Evolutionary conservation across 257 asterid genomes (phyloP), one percentile per base, ranked within the genome.

Genomic region (Schizonepeta tenuifolia): DNA sequence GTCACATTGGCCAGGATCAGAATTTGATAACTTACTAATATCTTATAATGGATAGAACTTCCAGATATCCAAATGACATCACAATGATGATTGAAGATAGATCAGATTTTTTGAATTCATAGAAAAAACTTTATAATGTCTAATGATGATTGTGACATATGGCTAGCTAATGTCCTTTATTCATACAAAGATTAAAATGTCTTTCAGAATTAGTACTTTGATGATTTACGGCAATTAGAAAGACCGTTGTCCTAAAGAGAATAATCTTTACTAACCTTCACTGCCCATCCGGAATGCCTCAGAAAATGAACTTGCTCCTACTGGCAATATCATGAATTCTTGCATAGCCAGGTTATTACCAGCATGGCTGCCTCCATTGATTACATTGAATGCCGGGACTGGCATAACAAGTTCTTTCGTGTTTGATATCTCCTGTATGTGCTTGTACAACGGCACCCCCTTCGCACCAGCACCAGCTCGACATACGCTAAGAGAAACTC

Each of bases 381-480:
- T 94, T 5, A 94, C 99, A 67, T 94, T 94, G 87, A 95, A 92
- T 18, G 99, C 98, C 2, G 98, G 99, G 51, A 95, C 99, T 2
- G 99, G 99, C 99, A 95, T 92, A 54, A 95, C 95, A 55, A 95
- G 98, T 75, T 95, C 98, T 74, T 83, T 84, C 17, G 95, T 95
- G 71, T 83, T 85, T 13, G 99, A 88, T 51, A 95, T 9, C 83
- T 91, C 98, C 77, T 94, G 97, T 71, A 94, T 91, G 82, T 94
- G 99, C 71, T 84, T 88, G 83, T 89, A 91, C 73, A 94, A 76
- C 0, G 98, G 93, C 35, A 88, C 83, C 67, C 95, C 89, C 75
- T 94, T 91, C 58, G 98, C 97, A 58, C 98, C 98, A 26, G 99
- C 97, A 56, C 99, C 99, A 69, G 98, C 99, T 81, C 99, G 79